Evolutionary conservation across 768 basidiomycete species (phyloP).

Genomic region (Podaxis sp.): DNA sequence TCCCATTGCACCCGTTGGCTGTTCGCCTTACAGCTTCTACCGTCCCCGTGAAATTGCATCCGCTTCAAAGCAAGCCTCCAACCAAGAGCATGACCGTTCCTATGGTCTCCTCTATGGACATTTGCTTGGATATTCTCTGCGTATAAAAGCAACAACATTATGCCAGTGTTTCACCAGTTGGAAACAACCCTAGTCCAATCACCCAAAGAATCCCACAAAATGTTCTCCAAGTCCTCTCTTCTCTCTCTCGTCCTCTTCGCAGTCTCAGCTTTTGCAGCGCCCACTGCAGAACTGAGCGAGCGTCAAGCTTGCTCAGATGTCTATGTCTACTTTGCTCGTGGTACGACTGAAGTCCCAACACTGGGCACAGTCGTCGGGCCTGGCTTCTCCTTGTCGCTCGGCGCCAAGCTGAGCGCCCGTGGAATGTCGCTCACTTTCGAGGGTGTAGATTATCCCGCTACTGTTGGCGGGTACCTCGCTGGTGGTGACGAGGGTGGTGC

Average conservation of each 20-base stretch:
- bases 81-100: neutral
- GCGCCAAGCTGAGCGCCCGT: neutral
- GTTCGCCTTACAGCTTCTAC: neutral
- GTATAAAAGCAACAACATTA: neutral
- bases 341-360: slow-evolving; percentile 16
- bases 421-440: slow-evolving; percentile 12
- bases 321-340: slow-evolving; percentile 17
- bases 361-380: slow-evolving; percentile 20
- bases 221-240: slow-evolving; percentile 1
- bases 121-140: neutral
- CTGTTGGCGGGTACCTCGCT: slow-evolving; percentile 15
- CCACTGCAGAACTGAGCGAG: neutral
- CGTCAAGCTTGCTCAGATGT: slow-evolving; percentile 11
- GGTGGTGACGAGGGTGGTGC: slow-evolving; percentile 20
- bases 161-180: neutral
- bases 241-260: slow-evolving; percentile 1
- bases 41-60: neutral
- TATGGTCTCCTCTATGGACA: neutral
- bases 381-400: slow-evolving; percentile 11
- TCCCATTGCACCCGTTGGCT: neutral
- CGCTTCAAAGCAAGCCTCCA: neutral
- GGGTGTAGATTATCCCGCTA: slow-evolving; percentile 18
- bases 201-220: neutral
- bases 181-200: neutral
- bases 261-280: neutral